phyloP scores from a whole-genome alignment of 257 asterid species.

The Cordia subcordata region DNA sequence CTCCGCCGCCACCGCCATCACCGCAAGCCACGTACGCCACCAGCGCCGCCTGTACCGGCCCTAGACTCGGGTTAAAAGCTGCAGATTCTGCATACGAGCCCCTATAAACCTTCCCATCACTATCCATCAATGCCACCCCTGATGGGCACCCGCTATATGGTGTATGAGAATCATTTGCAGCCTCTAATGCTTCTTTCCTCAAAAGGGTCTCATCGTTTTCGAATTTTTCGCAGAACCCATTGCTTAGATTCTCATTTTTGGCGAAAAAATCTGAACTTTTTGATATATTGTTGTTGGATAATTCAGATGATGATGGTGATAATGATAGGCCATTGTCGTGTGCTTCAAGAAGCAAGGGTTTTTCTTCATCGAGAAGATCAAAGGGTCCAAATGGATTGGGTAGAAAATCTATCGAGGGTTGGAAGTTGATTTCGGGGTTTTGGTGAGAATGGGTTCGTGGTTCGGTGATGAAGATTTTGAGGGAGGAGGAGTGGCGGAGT shows the following conservation, averaged over 20 bases:
- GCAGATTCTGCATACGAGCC: slow-evolving; percentile 87
- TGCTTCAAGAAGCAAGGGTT: slow-evolving; percentile 63
- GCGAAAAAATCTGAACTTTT: slow-evolving; percentile 15
- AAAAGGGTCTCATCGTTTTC: slow-evolving; percentile 20
- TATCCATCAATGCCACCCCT: slow-evolving; percentile 81
- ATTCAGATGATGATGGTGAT: slow-evolving; percentile 5
- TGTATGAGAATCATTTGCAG: slow-evolving; percentile 78
- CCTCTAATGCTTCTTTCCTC: slow-evolving; percentile 51
- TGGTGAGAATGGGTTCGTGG: slow-evolving; percentile 14
- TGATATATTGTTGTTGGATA: slow-evolving; percentile 27
- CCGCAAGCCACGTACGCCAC: slow-evolving; percentile 64
- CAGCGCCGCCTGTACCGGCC: slow-evolving; percentile 85
- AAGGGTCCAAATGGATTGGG: slow-evolving; percentile 80
- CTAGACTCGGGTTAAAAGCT: slow-evolving; percentile 82
- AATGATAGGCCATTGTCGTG: slow-evolving; percentile 38
- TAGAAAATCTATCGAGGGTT: slow-evolving; percentile 43
- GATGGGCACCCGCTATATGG: slow-evolving; percentile 85
- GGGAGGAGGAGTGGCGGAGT: slow-evolving; percentile 50
- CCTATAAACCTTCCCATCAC: slow-evolving; percentile 58
- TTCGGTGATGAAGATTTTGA: slow-evolving; percentile 45
- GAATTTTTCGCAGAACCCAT: slow-evolving; percentile 26
- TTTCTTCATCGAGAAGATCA: slow-evolving; percentile 57
- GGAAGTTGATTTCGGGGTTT: slow-evolving; percentile 22
- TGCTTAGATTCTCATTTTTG: slow-evolving; percentile 11
- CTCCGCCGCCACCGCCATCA: slow-evolving; percentile 68